Percentiles rank a stretch among this genome's conserved stretches.
These are phyloP conservation scores for Amanita phalloides DNA, from an alignment of 768 basidiomycete species.

Conservation along the genomic window DNA sequence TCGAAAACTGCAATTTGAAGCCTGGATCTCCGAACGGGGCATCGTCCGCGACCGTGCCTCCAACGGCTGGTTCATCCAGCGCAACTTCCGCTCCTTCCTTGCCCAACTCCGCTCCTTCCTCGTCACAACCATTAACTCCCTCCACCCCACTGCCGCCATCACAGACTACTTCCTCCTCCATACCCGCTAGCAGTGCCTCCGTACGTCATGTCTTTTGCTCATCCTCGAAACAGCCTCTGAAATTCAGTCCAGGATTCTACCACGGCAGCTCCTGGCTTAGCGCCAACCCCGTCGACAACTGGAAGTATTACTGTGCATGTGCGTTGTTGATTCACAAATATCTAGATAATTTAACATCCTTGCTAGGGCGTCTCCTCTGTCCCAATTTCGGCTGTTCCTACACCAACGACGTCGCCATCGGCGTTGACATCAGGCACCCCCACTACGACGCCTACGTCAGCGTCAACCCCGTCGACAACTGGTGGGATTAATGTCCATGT, in stretches of 20 bases:
- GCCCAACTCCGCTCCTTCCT: slow-evolving; percentile 3
- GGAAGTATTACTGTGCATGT: background rate
- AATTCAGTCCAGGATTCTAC: background rate
- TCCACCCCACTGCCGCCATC: slow-evolving; percentile 4
- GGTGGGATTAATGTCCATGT: background rate
- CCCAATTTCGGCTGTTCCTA: slow-evolving; percentile 10
- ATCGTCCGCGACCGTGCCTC: slow-evolving; percentile 4
- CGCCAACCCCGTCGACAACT: background rate
- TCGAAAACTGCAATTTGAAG: slow-evolving; percentile 38
- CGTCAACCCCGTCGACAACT: background rate
- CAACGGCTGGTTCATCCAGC: slow-evolving; percentile 6
- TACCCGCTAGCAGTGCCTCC: background rate
- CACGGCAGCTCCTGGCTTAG: background rate
- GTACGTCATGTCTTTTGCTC: background rate
- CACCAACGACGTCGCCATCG: background rate
- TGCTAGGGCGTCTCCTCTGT: slow-evolving; percentile 6
- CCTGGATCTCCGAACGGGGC: slow-evolving; percentile 13
- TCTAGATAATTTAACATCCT: background rate
- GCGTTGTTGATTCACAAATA: background rate
- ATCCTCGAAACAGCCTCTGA: background rate
- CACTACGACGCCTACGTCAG: too few species aligned
- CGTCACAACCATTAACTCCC: background rate
- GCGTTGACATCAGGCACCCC: too few species aligned
- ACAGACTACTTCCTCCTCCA: slow-evolving; percentile 1
- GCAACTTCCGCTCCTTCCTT: background rate